These are phyloP conservation scores for Postia placenta DNA, from an alignment of 768 basidiomycete species.

Conservation along the genomic window DNA sequence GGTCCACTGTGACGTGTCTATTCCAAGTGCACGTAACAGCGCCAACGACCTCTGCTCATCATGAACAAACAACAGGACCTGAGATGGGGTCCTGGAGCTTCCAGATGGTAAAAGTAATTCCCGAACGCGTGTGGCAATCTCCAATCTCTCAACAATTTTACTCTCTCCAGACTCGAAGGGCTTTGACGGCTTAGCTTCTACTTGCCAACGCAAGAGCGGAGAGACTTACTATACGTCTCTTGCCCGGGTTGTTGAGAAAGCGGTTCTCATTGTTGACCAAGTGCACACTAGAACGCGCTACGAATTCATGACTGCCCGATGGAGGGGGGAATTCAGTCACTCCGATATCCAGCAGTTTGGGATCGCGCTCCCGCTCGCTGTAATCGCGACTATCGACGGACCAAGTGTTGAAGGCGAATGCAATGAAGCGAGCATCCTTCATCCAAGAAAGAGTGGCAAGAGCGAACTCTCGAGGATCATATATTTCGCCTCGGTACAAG, in stretches of 20 bases:
- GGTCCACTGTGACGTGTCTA: slow-evolving; percentile 37
- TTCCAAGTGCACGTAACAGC: slow-evolving; percentile 34
- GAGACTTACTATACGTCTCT: slow-evolving; percentile 9
- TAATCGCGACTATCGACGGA: slow-evolving; percentile 26
- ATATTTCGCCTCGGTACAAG: slow-evolving; percentile 15
- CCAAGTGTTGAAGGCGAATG: slow-evolving; percentile 33
- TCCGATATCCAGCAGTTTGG: slow-evolving; percentile 32
- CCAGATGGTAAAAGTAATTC: not conserved
- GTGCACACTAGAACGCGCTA: slow-evolving; percentile 6
- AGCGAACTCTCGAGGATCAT: slow-evolving; percentile 22
- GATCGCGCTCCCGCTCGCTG: slow-evolving; percentile 24
- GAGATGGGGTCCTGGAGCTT: slow-evolving; percentile 10
- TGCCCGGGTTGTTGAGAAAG: slow-evolving; percentile 12
- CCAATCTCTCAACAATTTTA: not conserved
- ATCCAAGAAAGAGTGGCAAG: slow-evolving; percentile 28
- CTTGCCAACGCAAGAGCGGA: not conserved
- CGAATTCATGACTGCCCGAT: slow-evolving; percentile 6
- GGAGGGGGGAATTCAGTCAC: slow-evolving; percentile 34
- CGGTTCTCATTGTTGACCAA: slow-evolving; percentile 11
- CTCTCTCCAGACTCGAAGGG: slow-evolving; percentile 6
- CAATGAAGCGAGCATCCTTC: slow-evolving; percentile 25
- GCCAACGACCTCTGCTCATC: slow-evolving; percentile 32
- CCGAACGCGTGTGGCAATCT: not conserved
- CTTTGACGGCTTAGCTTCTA: not conserved
- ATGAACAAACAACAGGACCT: slow-evolving; percentile 43